These are phyloP conservation scores for Scortechinia acanthostroma DNA, from an alignment of 2,329 filamentous ascomycete species.

Conservation along the genomic window DNA sequence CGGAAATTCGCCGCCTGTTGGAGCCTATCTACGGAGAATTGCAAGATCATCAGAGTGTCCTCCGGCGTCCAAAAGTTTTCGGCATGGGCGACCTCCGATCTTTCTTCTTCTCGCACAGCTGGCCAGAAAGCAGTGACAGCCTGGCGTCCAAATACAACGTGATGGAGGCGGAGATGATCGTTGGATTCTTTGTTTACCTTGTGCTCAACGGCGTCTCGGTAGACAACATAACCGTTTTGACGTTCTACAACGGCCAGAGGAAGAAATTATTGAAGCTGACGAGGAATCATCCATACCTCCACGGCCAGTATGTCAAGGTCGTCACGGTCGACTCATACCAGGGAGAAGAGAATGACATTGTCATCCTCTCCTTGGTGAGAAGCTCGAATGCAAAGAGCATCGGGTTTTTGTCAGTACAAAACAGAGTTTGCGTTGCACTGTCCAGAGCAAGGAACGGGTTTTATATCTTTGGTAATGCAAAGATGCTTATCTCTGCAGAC, in stretches of 20 bases:
- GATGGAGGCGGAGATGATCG: slow-evolving; percentile 71
- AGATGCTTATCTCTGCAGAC: too few relatives aligned
- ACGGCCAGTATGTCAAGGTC: slow-evolving; percentile 10
- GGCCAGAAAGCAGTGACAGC: slow-evolving; percentile 55
- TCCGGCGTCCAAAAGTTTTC: slow-evolving; percentile 39
- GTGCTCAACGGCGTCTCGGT: slow-evolving; percentile 54
- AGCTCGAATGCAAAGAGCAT: not conserved
- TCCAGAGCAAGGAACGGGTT: not conserved
- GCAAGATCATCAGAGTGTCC: slow-evolving; percentile 48
- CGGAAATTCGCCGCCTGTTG: slow-evolving; percentile 55
- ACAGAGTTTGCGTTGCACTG: not conserved
- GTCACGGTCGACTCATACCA: slow-evolving; percentile 1
- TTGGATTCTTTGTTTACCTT: slow-evolving; percentile 66
- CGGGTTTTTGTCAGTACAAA: not conserved
- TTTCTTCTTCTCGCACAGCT: slow-evolving; percentile 58
- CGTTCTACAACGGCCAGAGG: slow-evolving; percentile 82
- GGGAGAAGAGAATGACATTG: not conserved
- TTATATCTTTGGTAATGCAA: slow-evolving; percentile 1
- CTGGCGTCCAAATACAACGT: slow-evolving; percentile 64
- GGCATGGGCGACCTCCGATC: slow-evolving; percentile 56
- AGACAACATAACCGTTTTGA: slow-evolving; percentile 68
- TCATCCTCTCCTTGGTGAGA: not conserved
- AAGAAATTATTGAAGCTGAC: slow-evolving; percentile 50
- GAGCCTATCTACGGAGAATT: slow-evolving; percentile 53
- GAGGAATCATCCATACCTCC: slow-evolving; percentile 17